A percentile compares a stretch with the other conserved stretches of the same genome.
phyloP scores from a whole-genome alignment of 352 stramenopile genomes.

The Phytophthora brassicae region DNA sequence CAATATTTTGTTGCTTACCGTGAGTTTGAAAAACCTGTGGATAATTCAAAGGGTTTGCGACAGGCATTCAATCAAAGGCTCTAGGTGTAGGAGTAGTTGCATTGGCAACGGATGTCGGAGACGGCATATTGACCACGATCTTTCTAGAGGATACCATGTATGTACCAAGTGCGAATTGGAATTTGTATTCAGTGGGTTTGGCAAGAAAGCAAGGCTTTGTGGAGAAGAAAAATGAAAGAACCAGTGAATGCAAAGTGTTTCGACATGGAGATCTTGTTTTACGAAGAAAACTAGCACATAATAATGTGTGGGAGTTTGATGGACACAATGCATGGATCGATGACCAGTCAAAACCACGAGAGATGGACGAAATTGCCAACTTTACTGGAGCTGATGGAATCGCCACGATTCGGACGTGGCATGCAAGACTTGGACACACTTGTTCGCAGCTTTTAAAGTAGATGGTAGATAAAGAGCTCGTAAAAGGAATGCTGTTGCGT shows the following conservation, averaged over 20 bases:
- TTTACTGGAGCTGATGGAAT: constrained; percentile 3
- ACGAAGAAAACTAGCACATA: neutral
- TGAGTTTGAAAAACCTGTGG: neutral
- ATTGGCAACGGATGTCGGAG: neutral
- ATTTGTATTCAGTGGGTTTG: constrained; percentile 7
- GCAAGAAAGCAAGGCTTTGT: constrained; percentile 9
- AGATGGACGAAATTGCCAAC: neutral
- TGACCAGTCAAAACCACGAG: neutral
- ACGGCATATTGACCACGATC: constrained; percentile 4
- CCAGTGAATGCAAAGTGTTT: neutral
- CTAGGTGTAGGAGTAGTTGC: constrained; percentile 2
- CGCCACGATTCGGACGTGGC: neutral
- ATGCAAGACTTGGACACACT: constrained; percentile 5
- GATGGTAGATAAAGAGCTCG: constrained; percentile 4
- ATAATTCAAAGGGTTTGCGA: neutral
- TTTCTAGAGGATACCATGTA: constrained; percentile 7
- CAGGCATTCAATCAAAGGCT: neutral
- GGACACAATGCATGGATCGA: constrained; percentile 4
- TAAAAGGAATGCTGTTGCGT: neutral
- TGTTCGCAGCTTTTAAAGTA: constrained; percentile 3
- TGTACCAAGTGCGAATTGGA: constrained; percentile 1
- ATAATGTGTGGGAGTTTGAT: constrained; percentile 11
- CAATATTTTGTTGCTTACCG: neutral
- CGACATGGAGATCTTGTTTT: neutral
- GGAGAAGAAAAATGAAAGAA: neutral